These are phyloP conservation scores for Tripidium arundinaceum DNA, from an alignment of 202 grass and related monocot species.

Conservation along the genomic window DNA sequence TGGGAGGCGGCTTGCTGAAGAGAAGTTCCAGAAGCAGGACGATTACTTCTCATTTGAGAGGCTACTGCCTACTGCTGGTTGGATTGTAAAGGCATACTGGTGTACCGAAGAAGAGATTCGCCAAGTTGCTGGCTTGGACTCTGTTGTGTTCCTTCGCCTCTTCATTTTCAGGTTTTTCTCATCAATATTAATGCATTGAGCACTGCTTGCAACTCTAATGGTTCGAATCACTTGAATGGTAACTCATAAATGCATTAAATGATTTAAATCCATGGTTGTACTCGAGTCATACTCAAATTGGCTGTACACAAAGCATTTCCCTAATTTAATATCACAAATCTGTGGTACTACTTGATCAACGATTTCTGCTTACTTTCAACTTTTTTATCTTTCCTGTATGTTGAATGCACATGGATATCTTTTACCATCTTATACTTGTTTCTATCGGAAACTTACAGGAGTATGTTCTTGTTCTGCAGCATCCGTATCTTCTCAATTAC, in stretches of 20 bases:
- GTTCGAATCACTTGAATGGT: not conserved
- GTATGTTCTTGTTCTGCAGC: constrained; percentile 33
- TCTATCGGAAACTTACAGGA: not conserved
- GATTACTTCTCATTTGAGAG: constrained; percentile 67
- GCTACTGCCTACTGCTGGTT: constrained; percentile 69
- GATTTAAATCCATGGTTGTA: not conserved
- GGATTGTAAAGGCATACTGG: constrained; percentile 87
- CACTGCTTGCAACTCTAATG: not conserved
- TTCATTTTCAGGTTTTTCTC: constrained; percentile 83
- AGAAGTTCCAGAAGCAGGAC: constrained; percentile 37
- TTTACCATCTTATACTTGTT: not conserved
- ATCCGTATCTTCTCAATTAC: constrained; percentile 93
- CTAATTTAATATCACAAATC: not conserved
- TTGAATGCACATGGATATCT: not conserved
- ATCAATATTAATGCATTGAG: not conserved
- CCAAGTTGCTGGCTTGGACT: constrained; percentile 68
- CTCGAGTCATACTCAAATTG: not conserved
- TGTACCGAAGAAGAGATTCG: constrained; percentile 84
- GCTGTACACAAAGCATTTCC: not conserved
- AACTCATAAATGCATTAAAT: not conserved
- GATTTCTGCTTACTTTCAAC: not conserved
- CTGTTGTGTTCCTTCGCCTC: constrained; percentile 81
- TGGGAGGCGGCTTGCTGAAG: constrained; percentile 57
- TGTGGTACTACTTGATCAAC: not conserved
- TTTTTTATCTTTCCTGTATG: not conserved